Evolutionary conservation across 805 yeast species (phyloP).

Genomic region (Deakozyma indianensis): DNA sequence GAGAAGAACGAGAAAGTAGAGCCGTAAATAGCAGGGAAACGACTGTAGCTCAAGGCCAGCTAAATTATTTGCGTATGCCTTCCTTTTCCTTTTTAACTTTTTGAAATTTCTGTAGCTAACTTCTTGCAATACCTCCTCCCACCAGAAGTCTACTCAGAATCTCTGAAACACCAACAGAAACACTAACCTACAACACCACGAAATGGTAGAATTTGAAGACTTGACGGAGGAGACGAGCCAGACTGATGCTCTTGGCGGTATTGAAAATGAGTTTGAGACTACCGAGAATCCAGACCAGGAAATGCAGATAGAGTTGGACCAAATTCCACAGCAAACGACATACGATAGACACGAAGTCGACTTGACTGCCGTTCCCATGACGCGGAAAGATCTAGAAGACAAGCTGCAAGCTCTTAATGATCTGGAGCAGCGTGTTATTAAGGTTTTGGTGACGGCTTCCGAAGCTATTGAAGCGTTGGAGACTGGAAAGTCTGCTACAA

Average conservation of each 20-base stretch:
- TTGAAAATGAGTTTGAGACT: neutral
- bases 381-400: conserved; percentile 10
- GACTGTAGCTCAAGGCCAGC: too few species aligned
- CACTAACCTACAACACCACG: too few species aligned
- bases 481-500: conserved; percentile 9
- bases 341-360: conserved; percentile 7
- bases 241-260: neutral
- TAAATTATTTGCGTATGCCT: too few species aligned
- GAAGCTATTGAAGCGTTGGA: conserved; percentile 9
- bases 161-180: too few species aligned
- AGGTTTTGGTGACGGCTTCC: conserved; percentile 13
- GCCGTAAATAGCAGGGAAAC: too few species aligned
- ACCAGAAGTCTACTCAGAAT: too few species aligned
- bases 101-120: too few species aligned
- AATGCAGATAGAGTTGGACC: neutral
- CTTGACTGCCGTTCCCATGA: conserved; percentile 14
- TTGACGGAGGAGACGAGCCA: neutral
- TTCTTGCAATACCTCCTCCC: too few species aligned
- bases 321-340: neutral
- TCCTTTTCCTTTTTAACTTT: too few species aligned
- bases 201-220: neutral
- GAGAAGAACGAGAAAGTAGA: too few species aligned
- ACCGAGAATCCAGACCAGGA: neutral
- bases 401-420: conserved; percentile 12
- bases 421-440: conserved; percentile 12